Percentiles rank a stretch among this genome's conserved stretches.
These are phyloP conservation scores for Colletotrichum gloeosporioides DNA, from an alignment of 2,329 filamentous ascomycete genomes.

Conservation along the genomic window DNA sequence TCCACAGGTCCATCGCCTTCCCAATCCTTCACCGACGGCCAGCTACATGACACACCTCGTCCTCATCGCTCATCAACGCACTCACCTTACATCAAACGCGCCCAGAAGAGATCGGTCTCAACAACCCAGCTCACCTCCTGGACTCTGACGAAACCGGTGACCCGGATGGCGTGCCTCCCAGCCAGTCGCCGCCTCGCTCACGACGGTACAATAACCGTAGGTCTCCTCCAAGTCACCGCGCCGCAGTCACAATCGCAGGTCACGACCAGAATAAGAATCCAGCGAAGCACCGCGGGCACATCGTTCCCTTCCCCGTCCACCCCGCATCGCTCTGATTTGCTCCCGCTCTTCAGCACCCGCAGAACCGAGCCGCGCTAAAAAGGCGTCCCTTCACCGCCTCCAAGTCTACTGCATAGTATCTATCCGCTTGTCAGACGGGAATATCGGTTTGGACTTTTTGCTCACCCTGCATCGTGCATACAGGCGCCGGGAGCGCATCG, in stretches of 20 bases:
- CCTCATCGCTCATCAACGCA: not conserved
- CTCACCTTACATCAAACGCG: not conserved
- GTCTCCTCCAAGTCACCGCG: not conserved
- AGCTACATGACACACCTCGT: not conserved
- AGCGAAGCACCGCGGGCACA: not conserved
- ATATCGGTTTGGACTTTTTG: not conserved
- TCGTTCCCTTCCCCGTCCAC: not conserved
- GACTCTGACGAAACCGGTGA: not conserved
- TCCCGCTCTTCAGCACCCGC: conserved; percentile 5
- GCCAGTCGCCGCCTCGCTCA: not conserved
- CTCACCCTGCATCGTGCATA: conserved; percentile 18
- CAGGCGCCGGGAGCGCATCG: not conserved
- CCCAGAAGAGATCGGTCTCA: not conserved
- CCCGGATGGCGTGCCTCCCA: not conserved
- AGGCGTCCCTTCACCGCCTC: conserved; percentile 4
- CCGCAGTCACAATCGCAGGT: not conserved
- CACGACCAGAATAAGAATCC: not conserved
- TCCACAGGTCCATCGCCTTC: not conserved
- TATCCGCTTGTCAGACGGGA: not conserved
- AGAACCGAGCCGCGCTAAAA: conserved; percentile 10
- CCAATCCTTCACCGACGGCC: conserved; percentile 4
- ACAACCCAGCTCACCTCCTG: not conserved
- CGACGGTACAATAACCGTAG: not conserved
- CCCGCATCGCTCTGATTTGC: conserved; percentile 5
- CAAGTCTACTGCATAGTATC: not conserved